Conservation (phyloP, 495 filamentous ascomycete species). For the Pseudomonodictys pantanalensis region DNA sequence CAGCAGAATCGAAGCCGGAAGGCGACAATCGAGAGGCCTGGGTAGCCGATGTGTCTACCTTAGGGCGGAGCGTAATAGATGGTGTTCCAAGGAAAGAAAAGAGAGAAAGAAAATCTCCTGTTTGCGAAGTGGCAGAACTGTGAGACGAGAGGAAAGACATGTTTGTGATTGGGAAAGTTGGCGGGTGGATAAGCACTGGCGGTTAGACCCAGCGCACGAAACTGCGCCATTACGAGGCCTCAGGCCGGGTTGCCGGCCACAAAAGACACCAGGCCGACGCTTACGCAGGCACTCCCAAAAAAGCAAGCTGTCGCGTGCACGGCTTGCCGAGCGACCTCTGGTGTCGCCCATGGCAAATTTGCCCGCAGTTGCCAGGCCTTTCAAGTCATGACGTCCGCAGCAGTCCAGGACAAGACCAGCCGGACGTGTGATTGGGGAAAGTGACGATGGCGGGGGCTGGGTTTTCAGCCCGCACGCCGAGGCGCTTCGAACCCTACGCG, state of each 20-base stretch:
- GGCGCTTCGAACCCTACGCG: no score
- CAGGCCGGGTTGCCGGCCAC: background rate
- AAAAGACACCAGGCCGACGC: no score
- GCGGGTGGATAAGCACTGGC: background rate
- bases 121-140: background rate
- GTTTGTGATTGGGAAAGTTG: slow-evolving; percentile 9
- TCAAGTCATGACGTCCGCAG: no score
- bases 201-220: background rate
- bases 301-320: no score
- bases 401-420: no score
- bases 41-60: background rate
- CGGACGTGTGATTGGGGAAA: no score
- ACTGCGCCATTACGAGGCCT: background rate
- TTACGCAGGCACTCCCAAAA: no score
- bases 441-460: no score
- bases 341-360: no score
- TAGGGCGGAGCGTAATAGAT: background rate
- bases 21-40: background rate
- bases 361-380: no score
- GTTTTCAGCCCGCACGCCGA: no score
- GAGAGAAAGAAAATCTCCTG: background rate
- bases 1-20: background rate
- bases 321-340: no score
- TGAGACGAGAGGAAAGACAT: slow-evolving; percentile 15
- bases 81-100: background rate